A percentile compares a stretch with the other conserved stretches of the same genome.
Evolutionary conservation across 1,284 basidiomycete genomes (phyloP).

Genomic region (Ceratobasidium sp.): DNA sequence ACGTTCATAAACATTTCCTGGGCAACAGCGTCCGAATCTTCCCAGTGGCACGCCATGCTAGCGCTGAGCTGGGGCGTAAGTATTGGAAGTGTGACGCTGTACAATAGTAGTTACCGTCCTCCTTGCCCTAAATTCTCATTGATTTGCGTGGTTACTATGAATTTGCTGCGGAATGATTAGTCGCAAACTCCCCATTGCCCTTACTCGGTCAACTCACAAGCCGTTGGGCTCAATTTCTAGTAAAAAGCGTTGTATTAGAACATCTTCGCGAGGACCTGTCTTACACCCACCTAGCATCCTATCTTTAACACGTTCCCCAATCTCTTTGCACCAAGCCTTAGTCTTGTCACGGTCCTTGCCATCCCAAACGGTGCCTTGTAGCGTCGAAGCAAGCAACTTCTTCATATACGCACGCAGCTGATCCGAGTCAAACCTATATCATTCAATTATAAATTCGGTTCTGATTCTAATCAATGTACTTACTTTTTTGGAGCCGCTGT

Average conservation of each 20-base stretch:
- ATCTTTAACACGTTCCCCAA: conserved; percentile 80
- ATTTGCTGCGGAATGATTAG: conserved; percentile 63
- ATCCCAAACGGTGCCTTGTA: conserved; percentile 70
- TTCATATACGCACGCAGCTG: conserved; percentile 77
- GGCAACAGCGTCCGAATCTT: conserved; percentile 70
- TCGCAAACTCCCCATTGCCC: background rate
- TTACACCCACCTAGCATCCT: conserved; percentile 65
- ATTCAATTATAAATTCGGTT: conserved; percentile 45
- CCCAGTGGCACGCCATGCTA: conserved; percentile 76
- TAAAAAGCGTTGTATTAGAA: conserved; percentile 30
- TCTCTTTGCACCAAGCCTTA: conserved; percentile 78
- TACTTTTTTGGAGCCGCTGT: conserved; percentile 27
- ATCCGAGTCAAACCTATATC: conserved; percentile 66
- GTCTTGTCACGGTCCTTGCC: conserved; percentile 70
- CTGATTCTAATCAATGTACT: background rate
- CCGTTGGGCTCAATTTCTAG: conserved; percentile 75
- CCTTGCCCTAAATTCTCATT: conserved; percentile 82
- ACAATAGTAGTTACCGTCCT: conserved; percentile 60
- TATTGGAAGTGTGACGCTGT: conserved; percentile 18
- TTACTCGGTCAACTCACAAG: conserved; percentile 63
- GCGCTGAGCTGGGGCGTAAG: conserved; percentile 52
- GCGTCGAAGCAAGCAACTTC: conserved; percentile 71
- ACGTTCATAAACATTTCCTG: conserved; percentile 76
- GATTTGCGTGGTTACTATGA: conserved; percentile 80
- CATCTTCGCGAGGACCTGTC: background rate